Evolutionary conservation across 306 rosid species (phyloP).

Genomic region (Crataegus laevigata): DNA sequence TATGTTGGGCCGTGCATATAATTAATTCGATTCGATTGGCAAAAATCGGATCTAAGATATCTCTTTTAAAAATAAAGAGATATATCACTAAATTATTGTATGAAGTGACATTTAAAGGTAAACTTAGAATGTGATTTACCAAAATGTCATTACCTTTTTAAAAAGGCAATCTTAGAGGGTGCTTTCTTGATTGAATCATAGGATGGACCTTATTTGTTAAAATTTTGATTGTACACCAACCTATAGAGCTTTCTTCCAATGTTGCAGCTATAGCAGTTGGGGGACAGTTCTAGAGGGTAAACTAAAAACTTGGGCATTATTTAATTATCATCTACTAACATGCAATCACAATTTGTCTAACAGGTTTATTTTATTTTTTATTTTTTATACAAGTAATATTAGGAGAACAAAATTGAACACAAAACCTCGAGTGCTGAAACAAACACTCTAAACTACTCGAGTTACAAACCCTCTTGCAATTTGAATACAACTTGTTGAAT

Average conservation of each 20-base stretch:
- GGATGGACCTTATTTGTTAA: not conserved
- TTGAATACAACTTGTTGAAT: not conserved
- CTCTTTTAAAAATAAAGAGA: no score
- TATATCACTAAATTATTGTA: no score
- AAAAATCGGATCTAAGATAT: no score
- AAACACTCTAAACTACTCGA: fast-evolving
- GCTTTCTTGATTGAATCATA: not conserved
- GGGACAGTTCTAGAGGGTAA: not conserved
- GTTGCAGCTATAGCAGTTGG: not conserved
- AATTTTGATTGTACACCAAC: not conserved
- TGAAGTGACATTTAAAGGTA: no score
- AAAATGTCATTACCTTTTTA: not conserved
- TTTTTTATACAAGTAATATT: not conserved
- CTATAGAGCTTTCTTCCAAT: not conserved
- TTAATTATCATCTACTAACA: not conserved
- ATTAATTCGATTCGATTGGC: no score
- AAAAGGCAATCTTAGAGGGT: not conserved
- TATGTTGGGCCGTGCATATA: not conserved
- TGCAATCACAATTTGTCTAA: not conserved
- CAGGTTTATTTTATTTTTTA: not conserved
- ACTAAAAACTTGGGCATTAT: not conserved
- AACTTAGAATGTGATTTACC: no score
- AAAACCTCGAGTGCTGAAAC: fast-evolving
- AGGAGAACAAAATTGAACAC: no score
- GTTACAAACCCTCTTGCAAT: not conserved